These are phyloP conservation scores for Coemansia sp. DNA, from an alignment of 192 early-diverging fungal species.

Conservation along the genomic window DNA sequence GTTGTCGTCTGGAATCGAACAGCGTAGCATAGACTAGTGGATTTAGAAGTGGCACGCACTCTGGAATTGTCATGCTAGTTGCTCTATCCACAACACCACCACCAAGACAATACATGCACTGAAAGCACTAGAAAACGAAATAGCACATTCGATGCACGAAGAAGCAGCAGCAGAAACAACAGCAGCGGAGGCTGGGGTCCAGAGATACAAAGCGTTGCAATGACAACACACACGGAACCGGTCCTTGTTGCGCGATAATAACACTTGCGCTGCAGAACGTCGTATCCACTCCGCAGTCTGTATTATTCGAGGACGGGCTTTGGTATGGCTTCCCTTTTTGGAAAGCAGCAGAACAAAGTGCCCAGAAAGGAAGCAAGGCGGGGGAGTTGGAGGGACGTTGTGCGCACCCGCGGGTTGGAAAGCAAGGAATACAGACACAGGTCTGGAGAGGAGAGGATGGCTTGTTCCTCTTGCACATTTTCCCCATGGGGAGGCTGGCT, in stretches of 20 bases:
- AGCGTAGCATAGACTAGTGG: neutral
- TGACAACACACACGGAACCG: too few relatives aligned
- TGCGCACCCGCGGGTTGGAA: neutral
- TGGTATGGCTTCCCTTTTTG: neutral
- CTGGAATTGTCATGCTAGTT: neutral
- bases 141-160: too few relatives aligned
- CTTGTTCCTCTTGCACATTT: neutral
- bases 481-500: conserved; percentile 2
- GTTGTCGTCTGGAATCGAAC: neutral
- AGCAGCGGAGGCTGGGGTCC: too few relatives aligned
- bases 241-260: conserved; percentile 1
- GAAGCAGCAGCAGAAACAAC: too few relatives aligned
- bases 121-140: too few relatives aligned
- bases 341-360: too few relatives aligned
- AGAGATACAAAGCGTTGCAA: too few relatives aligned
- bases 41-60: conserved; percentile 5
- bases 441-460: neutral
- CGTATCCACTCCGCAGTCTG: neutral
- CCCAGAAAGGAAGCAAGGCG: too few relatives aligned
- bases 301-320: neutral
- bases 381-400: neutral
- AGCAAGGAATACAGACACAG: neutral
- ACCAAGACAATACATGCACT: too few relatives aligned
- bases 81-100: neutral
- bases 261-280: neutral